These are phyloP conservation scores for Chrysoporthe puriensis DNA, from an alignment of 2,329 filamentous ascomycete genomes.

Conservation along the genomic window DNA sequence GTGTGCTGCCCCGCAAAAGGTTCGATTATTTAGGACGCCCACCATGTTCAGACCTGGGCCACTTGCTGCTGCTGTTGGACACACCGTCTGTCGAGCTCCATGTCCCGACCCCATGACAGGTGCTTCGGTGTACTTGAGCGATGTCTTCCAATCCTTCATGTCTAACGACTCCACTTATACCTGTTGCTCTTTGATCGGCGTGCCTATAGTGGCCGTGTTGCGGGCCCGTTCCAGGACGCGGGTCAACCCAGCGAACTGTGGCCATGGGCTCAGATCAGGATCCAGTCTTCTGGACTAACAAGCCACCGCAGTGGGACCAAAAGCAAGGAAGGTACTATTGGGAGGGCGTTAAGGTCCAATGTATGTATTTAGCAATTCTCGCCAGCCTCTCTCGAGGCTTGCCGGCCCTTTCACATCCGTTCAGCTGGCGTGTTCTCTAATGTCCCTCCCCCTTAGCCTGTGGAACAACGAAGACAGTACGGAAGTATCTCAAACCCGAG, in stretches of 20 bases:
- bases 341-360: background rate
- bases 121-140: background rate
- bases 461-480: background rate
- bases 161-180: no score
- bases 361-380: background rate
- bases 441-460: background rate
- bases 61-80: conserved; percentile 1
- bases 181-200: background rate
- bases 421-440: background rate
- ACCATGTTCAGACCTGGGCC: background rate
- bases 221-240: background rate
- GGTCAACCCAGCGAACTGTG: background rate
- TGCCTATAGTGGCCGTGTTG: background rate
- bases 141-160: background rate
- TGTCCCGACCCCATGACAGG: background rate
- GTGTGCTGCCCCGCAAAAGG: background rate
- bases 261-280: background rate
- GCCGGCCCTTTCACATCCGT: background rate
- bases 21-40: conserved; percentile 6
- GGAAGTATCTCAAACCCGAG: background rate
- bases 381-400: background rate
- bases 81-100: background rate
- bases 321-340: background rate
- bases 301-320: background rate
- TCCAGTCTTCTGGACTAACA: background rate